These are phyloP conservation scores for Cyclocybe cylindracea DNA, from an alignment of 768 basidiomycete genomes.

Conservation along the genomic window DNA sequence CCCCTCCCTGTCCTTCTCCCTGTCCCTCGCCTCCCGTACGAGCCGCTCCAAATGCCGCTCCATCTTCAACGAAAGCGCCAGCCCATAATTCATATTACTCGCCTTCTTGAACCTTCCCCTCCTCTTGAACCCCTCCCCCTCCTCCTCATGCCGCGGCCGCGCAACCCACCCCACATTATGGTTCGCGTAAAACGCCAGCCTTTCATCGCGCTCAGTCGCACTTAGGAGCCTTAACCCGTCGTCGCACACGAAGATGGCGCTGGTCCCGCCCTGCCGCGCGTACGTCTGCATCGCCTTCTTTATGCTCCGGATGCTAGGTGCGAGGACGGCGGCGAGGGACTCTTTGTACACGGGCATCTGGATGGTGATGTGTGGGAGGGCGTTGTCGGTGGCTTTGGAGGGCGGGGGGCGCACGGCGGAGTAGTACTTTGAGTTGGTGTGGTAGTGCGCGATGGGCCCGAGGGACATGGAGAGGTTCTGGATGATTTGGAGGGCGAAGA, in stretches of 20 bases:
- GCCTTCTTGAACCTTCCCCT: constrained; percentile 94
- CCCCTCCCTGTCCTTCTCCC: constrained; percentile 20
- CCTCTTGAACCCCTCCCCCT: constrained; percentile 58
- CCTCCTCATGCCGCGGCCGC: constrained; percentile 62
- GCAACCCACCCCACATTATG: constrained; percentile 80
- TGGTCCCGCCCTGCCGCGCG: constrained; percentile 81
- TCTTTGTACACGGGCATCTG: constrained; percentile 90
- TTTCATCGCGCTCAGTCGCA: constrained; percentile 57
- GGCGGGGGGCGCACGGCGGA: constrained; percentile 62
- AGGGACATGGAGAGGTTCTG: constrained; percentile 71
- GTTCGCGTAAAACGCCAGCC: constrained; percentile 70
- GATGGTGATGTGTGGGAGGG: constrained; percentile 75
- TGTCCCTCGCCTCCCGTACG: no score
- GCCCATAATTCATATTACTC: constrained; percentile 87
- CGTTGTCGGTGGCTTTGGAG: constrained; percentile 46
- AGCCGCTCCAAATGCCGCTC: constrained; percentile 51
- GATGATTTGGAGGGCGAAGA: constrained; percentile 75
- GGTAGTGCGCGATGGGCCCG: constrained; percentile 80
- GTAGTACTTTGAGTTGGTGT: constrained; percentile 81
- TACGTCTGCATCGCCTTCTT: constrained; percentile 88
- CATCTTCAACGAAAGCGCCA: constrained; percentile 66
- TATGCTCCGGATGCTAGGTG: constrained; percentile 70
- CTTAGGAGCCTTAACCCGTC: constrained; percentile 68
- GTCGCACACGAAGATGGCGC: constrained; percentile 76
- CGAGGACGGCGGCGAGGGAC: constrained; percentile 65